These are phyloP conservation scores for Saccharum spontaneum DNA, from an alignment of 176 grass and related monocot species.

Conservation along the genomic window DNA sequence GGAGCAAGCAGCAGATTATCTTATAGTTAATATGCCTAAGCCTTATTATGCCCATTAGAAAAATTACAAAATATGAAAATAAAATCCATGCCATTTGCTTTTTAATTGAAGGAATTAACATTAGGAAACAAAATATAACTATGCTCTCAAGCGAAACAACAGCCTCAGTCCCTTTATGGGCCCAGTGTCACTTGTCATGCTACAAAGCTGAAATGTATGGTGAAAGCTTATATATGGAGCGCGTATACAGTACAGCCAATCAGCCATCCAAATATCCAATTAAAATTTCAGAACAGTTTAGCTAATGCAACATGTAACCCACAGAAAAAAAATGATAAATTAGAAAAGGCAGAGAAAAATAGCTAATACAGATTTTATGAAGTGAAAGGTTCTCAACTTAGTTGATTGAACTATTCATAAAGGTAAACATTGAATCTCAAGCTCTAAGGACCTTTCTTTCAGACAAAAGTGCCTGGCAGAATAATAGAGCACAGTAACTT, in stretches of 20 bases:
- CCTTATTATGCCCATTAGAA: background rate
- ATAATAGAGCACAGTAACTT: background rate
- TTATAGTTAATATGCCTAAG: background rate
- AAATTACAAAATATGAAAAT: background rate
- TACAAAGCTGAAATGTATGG: background rate
- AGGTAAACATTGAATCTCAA: background rate
- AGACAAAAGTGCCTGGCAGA: background rate
- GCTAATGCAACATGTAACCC: background rate
- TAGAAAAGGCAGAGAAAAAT: background rate
- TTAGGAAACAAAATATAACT: background rate
- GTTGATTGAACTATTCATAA: slow-evolving; percentile 6
- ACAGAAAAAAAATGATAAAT: background rate
- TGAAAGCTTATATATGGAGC: background rate
- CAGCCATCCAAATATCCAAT: background rate
- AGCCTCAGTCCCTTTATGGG: background rate
- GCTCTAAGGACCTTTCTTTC: background rate
- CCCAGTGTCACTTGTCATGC: background rate
- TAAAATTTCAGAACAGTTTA: background rate
- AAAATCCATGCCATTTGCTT: background rate
- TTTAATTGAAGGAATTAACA: background rate
- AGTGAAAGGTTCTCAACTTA: background rate
- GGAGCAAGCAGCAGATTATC: too few relatives aligned
- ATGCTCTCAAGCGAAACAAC: slow-evolving; percentile 1
- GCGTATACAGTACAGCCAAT: background rate
- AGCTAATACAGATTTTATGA: background rate